A percentile compares a stretch with the other conserved stretches of the same genome.
phyloP scores from a whole-genome alignment of 2,329 filamentous ascomycete species.

The Daldinia eschscholtzii region DNA sequence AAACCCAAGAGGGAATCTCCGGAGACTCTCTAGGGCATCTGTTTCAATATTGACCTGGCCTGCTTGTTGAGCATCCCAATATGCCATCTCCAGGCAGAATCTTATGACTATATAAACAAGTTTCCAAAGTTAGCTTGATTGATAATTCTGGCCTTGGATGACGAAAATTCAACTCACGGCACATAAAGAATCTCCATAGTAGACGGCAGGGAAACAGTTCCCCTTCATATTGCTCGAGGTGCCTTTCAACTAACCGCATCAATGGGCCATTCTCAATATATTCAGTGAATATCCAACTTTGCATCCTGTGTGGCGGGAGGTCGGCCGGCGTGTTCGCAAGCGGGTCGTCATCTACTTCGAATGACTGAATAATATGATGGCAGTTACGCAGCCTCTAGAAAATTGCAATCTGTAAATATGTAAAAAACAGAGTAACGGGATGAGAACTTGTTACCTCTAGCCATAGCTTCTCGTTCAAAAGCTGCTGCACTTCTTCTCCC shows the following conservation, averaged over 20 bases:
- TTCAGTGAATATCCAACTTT: slow-evolving; percentile 25
- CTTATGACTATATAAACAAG: slow-evolving; percentile 7
- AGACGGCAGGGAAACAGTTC: slow-evolving; percentile 18
- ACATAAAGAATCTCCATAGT: slow-evolving; percentile 32
- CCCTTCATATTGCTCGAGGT: not conserved
- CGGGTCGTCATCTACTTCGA: slow-evolving; percentile 18
- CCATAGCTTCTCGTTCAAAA: slow-evolving; percentile 15
- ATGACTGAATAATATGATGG: slow-evolving; percentile 21
- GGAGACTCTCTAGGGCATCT: not conserved
- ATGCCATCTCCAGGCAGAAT: slow-evolving; percentile 28
- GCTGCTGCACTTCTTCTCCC: slow-evolving; percentile 13
- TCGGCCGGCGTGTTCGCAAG: not conserved
- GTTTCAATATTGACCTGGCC: slow-evolving; percentile 7
- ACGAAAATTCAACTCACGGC: slow-evolving; percentile 15
- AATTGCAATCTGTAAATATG: not conserved
- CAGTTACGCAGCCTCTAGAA: slow-evolving; percentile 19
- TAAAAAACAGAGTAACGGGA: not conserved
- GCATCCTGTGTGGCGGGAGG: slow-evolving; percentile 16
- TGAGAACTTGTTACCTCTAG: not conserved
- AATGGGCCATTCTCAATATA: slow-evolving; percentile 20
- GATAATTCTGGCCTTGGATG: not conserved
- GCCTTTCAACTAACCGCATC: not conserved
- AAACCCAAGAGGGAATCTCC: not conserved
- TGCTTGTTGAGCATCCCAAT: slow-evolving; percentile 7
- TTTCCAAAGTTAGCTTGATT: slow-evolving; percentile 2